Percentiles rank a stretch among this genome's conserved stretches.
Conservation (phyloP, 2,329 filamentous ascomycete species). For the Aspergillus candidus region DNA sequence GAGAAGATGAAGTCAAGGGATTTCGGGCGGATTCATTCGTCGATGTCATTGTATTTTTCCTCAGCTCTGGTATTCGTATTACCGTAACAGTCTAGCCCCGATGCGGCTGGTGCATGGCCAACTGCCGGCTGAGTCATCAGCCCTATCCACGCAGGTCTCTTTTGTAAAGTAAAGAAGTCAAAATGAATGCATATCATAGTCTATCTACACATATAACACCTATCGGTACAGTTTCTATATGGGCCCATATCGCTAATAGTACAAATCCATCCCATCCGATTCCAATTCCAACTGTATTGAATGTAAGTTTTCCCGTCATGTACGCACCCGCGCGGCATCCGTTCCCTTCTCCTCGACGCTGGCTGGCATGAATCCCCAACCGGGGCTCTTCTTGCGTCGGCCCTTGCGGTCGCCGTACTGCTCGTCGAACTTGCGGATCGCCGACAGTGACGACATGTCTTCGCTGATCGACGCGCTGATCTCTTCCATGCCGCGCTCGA, state of each 20-base stretch:
- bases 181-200: too few species aligned
- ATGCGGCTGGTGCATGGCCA: not conserved
- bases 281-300: not conserved
- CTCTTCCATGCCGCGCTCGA: conserved; percentile 77
- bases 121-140: too few species aligned
- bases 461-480: conserved; percentile 90
- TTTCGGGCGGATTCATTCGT: not conserved
- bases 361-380: conserved; percentile 46
- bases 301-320: conserved; percentile 17
- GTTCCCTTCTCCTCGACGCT: conserved; percentile 24
- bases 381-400: conserved; percentile 53
- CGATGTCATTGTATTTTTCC: conserved; percentile 10
- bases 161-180: too few species aligned
- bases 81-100: not conserved
- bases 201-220: too few species aligned
- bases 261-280: conserved; percentile 12
- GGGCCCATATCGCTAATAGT: conserved; percentile 24
- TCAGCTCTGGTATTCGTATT: not conserved
- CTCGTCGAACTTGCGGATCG: conserved; percentile 92
- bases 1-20: too few species aligned
- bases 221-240: conserved; percentile 29
- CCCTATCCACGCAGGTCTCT: too few species aligned
- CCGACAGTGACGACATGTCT: conserved; percentile 79
- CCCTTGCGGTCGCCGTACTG: conserved; percentile 79
- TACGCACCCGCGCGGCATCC: conserved; percentile 39